These are phyloP conservation scores for Clonostachys byssicola DNA, from an alignment of 2,329 filamentous ascomycete species.

Conservation along the genomic window DNA sequence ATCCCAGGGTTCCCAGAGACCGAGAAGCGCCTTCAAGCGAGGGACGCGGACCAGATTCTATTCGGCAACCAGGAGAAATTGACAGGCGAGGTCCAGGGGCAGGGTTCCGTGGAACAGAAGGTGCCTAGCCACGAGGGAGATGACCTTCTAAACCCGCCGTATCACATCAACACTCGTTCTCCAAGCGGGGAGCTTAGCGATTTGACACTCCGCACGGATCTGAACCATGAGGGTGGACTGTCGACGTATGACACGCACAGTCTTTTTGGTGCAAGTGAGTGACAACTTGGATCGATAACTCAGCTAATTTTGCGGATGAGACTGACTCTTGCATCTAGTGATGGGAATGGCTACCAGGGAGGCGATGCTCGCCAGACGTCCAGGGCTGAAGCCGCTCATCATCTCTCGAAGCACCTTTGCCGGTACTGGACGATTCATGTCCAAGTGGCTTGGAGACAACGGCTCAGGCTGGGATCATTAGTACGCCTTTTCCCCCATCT, in stretches of 20 bases:
- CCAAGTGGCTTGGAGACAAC: conserved; percentile 60
- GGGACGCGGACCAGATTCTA: background rate
- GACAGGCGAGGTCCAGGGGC: background rate
- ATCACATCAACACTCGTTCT: conserved; percentile 4
- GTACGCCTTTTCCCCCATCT: conserved; percentile 18
- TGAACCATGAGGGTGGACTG: conserved; percentile 63
- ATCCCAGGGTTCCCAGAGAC: conserved; percentile 3
- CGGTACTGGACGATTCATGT: conserved; percentile 61
- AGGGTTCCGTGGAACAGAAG: background rate
- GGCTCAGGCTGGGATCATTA: conserved; percentile 50
- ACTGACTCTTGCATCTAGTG: conserved; percentile 44
- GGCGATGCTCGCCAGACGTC: conserved; percentile 61
- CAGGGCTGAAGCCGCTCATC: conserved; percentile 58
- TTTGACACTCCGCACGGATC: conserved; percentile 60
- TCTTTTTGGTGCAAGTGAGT: conserved; percentile 48
- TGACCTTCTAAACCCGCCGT: conserved; percentile 7
- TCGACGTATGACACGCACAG: conserved; percentile 72
- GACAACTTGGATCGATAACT: too few species aligned
- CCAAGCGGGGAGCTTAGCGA: conserved; percentile 39
- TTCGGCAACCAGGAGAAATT: background rate
- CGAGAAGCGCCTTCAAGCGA: background rate
- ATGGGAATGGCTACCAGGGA: conserved; percentile 62
- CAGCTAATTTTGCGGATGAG: background rate
- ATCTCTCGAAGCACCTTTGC: conserved; percentile 76
- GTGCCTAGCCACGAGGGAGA: conserved; percentile 2